Evolutionary conservation across 805 yeast genomes (phyloP).

Genomic region (Kazachstania africana): DNA sequence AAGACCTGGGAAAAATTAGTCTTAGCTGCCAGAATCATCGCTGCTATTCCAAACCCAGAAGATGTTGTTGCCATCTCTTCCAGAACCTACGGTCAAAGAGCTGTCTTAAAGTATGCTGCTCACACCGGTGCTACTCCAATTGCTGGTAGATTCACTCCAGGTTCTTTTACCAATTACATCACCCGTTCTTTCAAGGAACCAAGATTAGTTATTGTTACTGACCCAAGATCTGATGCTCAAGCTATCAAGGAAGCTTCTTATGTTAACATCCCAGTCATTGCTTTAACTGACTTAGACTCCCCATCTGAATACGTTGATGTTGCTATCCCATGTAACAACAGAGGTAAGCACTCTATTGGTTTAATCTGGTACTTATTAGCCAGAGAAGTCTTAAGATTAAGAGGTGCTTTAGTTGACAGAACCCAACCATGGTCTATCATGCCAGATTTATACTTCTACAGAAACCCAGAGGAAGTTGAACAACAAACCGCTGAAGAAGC

Average conservation of each 20-base stretch:
- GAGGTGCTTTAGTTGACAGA: slow-evolving; percentile 96
- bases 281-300: slow-evolving; percentile 96
- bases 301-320: slow-evolving; percentile 98
- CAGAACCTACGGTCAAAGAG: slow-evolving; percentile 99
- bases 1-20: slow-evolving; percentile 99
- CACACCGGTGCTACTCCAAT: slow-evolving; percentile 99
- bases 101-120: slow-evolving; percentile 97
- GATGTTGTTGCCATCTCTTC: slow-evolving; percentile 98
- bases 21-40: slow-evolving; percentile 98
- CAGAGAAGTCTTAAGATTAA: slow-evolving; percentile 97
- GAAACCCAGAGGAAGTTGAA: slow-evolving; percentile 99
- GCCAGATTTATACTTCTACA: slow-evolving; percentile 99
- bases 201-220: slow-evolving; percentile 97
- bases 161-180: slow-evolving; percentile 99
- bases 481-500: slow-evolving; percentile 54
- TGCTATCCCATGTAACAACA: slow-evolving; percentile 99
- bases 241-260: slow-evolving; percentile 99
- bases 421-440: slow-evolving; percentile 94
- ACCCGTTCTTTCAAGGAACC: slow-evolving; percentile 99
- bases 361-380: slow-evolving; percentile 99
- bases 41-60: slow-evolving; percentile 96
- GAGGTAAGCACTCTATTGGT: slow-evolving; percentile 99
- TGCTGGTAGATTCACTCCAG: slow-evolving; percentile 99
- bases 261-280: slow-evolving; percentile 99
- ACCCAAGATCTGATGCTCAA: slow-evolving; percentile 99